Evolutionary conservation across 139 green algal species (phyloP).

Genomic region (Mesostigma viride): DNA sequence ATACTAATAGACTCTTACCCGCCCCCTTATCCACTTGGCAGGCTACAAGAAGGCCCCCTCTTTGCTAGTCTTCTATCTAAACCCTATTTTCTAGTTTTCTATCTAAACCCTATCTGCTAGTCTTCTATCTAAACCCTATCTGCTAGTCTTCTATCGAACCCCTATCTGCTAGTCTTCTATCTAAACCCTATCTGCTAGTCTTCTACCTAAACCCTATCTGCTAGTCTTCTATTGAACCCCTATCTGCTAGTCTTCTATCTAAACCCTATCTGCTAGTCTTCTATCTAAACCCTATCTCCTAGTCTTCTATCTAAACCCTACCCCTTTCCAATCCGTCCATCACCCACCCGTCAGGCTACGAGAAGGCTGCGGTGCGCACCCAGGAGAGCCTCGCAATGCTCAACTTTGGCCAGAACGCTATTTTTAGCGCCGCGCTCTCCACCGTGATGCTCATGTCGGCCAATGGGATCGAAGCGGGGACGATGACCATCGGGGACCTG

Average conservation of each 20-base stretch:
- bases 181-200: not conserved
- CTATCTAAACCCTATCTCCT: not conserved
- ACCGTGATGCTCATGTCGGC: constrained; percentile 67
- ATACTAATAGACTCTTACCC: too few relatives aligned
- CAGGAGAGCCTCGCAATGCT: constrained; percentile 68
- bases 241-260: constrained; percentile 7
- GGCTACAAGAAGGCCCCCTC: too few relatives aligned
- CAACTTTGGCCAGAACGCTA: constrained; percentile 85
- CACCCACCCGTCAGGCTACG: too few relatives aligned
- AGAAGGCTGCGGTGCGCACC: constrained; percentile 64
- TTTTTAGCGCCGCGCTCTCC: constrained; percentile 66
- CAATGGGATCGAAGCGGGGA: constrained; percentile 46
- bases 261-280: not conserved
- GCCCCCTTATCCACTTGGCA: too few relatives aligned
- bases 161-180: constrained; percentile 19
- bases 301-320: too few relatives aligned
- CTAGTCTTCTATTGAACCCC: not conserved
- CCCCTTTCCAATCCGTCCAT: too few relatives aligned
- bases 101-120: too few relatives aligned
- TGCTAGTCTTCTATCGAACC: too few relatives aligned
- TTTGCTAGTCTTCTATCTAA: too few relatives aligned
- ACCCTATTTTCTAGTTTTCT: too few relatives aligned
- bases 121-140: too few relatives aligned
- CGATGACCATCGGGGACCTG: constrained; percentile 63
- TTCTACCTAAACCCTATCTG: not conserved